Evolutionary conservation across 352 stramenopile genomes (phyloP), one percentile per base, ranked within the genome.

Genomic region (Peronosclerospora sorghi): DNA sequence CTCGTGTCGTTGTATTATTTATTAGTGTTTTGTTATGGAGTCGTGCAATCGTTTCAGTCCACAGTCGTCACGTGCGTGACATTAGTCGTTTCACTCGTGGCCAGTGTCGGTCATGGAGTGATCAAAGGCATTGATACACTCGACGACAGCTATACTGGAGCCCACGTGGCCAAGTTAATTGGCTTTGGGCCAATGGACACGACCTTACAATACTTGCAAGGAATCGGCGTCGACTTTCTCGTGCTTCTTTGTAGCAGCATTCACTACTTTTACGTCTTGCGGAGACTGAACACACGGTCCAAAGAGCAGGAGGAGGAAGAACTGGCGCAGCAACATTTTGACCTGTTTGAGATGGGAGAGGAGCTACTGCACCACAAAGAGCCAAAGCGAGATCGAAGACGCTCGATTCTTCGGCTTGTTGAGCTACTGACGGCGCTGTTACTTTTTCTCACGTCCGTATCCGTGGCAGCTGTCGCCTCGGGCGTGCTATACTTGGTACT

Each of bases 1-100:
- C 36, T 72, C 41, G 56, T 88, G 48, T 86, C 73, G 21, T 56
- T 77, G 12, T 57, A 68, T 48, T 88, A 88, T 59, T 65, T 86
- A 46, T 50, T 85, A 20, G 57, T 76, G 6, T 76, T 85, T 35
- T 86, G 66, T 45, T 75, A 62, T 24, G 74, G 76, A 9, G 59
- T 76, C 19, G 39, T 86, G 35, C 53, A 65, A 18, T 83, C 74
- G 19, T 84, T 92, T 47, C 56, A 78, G 45, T 87, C 74, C 8
- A 53, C 49, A 3, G 23, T 30, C 13, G 30, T 84, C 3, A 65
- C 71, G n/a, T 36, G 71, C 0, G 23, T 68, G 13, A 82, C 64
- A 28, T 47, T 86, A 9, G 32, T 54, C 4, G 56, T 89, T 13
- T 63, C 79, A 4, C 15, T 73, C 3, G 15, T 64, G 8, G 66